Evolutionary conservation across 345 rosid species (phyloP), one percentile per base, ranked within the genome.

Genomic region (Hibiscus trionum): DNA sequence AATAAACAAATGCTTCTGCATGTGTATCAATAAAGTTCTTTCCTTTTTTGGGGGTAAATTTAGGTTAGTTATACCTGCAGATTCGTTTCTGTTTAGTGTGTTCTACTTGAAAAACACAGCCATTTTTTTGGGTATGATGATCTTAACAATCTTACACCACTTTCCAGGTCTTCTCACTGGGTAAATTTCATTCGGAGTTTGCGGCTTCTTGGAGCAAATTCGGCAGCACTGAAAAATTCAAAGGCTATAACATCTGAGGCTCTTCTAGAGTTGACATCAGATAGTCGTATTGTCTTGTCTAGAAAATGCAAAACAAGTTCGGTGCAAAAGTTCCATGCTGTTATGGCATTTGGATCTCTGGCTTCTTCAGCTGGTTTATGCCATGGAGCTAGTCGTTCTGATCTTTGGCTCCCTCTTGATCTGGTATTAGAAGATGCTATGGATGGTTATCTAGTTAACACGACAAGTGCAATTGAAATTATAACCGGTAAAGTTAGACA

Each of bases 381-480:
- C 78, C 90, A 81, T 76, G 95, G 89, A 55, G 83, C 91, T 74
- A 84, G 85, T 81, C 86, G 72, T 78, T 88, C 97, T 75, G 86
- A 87, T 66, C 83, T 87, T 46, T 95, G 99, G 99, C 97, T 95
- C 78, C 97, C 99, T 71, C 91, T 95, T 84, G 99, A 95, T 83
- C 76, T 95, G 70, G 90, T 79, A 70, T 77, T 95, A 71, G 99
- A 95, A 87, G 96, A 95, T 86, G 88, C 90, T 77, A 88, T 93
- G 97, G 96, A 93, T 85, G 96, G 90, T 69, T 87, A 89, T 80
- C 93, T 84, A 83, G 96, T 89, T 33, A 80, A 83, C 67, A 82
- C 89, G 69, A 83, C 88, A 68, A 88, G 98, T 78, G 96, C 93
- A 7, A 78, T 88, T 75, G 97, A 90, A 78, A 90, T 83, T 66